These are phyloP conservation scores for Barbatosphaeria neglecta DNA, from an alignment of 495 filamentous ascomycete species.

Conservation along the genomic window DNA sequence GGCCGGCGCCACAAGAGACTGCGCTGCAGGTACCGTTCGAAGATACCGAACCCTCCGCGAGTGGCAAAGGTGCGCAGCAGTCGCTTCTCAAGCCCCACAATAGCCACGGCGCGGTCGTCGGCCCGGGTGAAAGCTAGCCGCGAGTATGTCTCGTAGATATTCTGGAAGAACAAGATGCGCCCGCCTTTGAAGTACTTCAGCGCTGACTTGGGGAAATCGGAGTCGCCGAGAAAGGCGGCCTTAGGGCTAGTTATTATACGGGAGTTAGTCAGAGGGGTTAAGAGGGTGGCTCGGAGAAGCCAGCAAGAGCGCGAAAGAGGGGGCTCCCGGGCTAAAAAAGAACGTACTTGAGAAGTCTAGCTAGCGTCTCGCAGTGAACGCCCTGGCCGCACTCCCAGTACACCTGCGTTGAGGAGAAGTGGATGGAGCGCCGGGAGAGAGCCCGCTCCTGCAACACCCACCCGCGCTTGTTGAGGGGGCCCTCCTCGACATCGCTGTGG, in stretches of 20 bases:
- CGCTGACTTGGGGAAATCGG: constrained; percentile 19
- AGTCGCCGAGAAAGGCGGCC: constrained; percentile 21
- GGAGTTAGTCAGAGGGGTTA: background rate
- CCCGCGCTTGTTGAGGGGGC: constrained; percentile 16
- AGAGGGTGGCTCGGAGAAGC: background rate
- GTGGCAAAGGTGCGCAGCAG: constrained; percentile 9
- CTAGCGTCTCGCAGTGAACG: constrained; percentile 23
- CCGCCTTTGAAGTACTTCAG: constrained; percentile 4
- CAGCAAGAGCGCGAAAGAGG: too few relatives aligned
- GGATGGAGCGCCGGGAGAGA: constrained; percentile 23
- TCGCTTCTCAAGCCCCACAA: constrained; percentile 19
- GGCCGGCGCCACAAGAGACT: constrained; percentile 13
- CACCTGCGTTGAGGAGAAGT: constrained; percentile 24
- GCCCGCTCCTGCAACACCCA: constrained; percentile 28
- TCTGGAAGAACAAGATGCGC: constrained; percentile 16
- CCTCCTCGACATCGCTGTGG: constrained; percentile 14
- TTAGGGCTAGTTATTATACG: constrained; percentile 5
- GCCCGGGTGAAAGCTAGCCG: constrained; percentile 12
- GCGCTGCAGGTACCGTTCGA: constrained; percentile 8
- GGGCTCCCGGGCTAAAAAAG: too few relatives aligned
- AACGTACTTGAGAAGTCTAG: constrained; percentile 21
- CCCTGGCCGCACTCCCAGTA: constrained; percentile 33
- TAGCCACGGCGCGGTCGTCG: constrained; percentile 18
- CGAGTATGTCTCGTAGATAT: constrained; percentile 19
- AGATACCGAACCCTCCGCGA: constrained; percentile 11